These are phyloP conservation scores for Porphyrellus sp. DNA, from an alignment of 1,284 basidiomycete species.

Conservation along the genomic window DNA sequence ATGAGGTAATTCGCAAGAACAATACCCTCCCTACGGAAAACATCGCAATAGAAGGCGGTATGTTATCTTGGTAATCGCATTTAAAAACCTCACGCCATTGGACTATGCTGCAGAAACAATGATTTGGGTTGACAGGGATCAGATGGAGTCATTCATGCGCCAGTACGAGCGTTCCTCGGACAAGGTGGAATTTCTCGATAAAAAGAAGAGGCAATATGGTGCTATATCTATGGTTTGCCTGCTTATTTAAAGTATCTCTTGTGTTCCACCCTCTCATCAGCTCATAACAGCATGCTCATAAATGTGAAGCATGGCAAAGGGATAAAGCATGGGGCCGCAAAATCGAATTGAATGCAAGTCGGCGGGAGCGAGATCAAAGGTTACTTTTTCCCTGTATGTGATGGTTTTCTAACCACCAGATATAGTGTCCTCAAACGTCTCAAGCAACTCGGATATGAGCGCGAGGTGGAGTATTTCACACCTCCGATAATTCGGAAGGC, in stretches of 20 bases:
- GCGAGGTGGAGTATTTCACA: neutral
- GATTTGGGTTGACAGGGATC: constrained; percentile 8
- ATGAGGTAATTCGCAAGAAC: neutral
- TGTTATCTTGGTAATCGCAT: neutral
- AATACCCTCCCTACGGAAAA: neutral
- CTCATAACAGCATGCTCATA: constrained; percentile 4
- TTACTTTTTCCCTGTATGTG: neutral
- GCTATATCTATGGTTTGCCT: neutral
- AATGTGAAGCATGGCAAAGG: constrained; percentile 9
- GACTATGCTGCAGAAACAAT: neutral
- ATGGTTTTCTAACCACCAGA: neutral
- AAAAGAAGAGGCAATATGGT: neutral
- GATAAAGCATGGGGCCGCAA: too few species aligned
- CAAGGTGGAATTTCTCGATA: neutral
- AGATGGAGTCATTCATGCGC: constrained; percentile 6
- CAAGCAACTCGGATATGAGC: neutral
- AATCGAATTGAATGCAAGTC: too few species aligned
- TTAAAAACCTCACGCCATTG: neutral
- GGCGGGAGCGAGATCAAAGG: neutral
- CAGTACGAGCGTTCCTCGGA: constrained; percentile 5
- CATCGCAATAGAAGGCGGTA: neutral
- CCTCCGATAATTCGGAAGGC: neutral
- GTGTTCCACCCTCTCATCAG: neutral
- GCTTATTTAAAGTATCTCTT: neutral
- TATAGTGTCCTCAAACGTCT: neutral